Conservation (phyloP, 2,329 filamentous ascomycete species). For the Monilinia aucupariae region DNA sequence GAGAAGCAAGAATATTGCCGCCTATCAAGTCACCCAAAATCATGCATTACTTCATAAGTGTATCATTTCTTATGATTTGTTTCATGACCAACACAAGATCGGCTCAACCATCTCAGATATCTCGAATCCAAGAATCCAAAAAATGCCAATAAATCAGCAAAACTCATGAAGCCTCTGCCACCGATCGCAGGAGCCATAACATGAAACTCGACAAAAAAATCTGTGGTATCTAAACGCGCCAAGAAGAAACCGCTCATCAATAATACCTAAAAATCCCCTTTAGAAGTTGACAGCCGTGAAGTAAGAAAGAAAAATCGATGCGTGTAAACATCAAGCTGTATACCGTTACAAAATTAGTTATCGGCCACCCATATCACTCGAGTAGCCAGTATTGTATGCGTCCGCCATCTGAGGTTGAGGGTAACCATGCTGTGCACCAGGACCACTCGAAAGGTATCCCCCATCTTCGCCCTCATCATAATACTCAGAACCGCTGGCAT, state of each 20-base stretch:
- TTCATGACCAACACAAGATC: neutral
- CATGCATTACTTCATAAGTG: neutral
- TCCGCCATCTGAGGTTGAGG: constrained; percentile 31
- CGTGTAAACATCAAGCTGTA: neutral
- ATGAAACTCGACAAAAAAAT: constrained; percentile 19
- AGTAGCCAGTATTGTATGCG: constrained; percentile 31
- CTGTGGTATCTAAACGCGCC: constrained; percentile 34
- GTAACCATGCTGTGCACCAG: constrained; percentile 33
- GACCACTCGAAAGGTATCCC: constrained; percentile 53
- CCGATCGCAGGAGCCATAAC: constrained; percentile 7
- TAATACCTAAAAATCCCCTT: constrained; percentile 11
- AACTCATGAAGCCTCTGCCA: neutral
- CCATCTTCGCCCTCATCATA: constrained; percentile 69
- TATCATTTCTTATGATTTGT: neutral
- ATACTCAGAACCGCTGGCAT: constrained; percentile 64
- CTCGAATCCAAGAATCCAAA: neutral
- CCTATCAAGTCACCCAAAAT: neutral
- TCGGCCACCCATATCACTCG: constrained; percentile 32
- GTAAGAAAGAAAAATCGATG: constrained; percentile 14
- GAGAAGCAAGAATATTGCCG: no score
- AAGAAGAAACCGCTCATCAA: constrained; percentile 15
- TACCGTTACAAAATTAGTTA: constrained; percentile 18
- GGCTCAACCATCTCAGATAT: neutral
- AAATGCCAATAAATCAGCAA: neutral
- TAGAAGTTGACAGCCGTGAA: constrained; percentile 9